Evolutionary conservation across 2,329 filamentous ascomycete species (phyloP).

Genomic region (Sclerotinia borealis): DNA sequence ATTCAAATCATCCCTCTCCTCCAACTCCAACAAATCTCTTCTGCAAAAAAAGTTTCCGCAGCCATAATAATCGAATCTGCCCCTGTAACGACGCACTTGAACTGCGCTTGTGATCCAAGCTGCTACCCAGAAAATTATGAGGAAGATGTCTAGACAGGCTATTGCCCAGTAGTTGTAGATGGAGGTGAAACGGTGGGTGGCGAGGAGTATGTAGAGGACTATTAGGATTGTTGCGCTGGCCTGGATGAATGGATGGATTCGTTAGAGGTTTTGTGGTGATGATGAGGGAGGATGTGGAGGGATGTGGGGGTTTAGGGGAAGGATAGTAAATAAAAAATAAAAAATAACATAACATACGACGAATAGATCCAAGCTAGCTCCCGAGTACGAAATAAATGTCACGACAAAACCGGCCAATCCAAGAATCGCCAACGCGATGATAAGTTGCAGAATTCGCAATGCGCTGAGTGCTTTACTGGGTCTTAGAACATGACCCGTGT

Average conservation of each 20-base stretch:
- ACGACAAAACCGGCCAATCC: slow-evolving; percentile 7
- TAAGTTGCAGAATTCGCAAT: neutral
- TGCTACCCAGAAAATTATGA: slow-evolving; percentile 4
- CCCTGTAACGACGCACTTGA: neutral
- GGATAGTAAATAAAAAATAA: too few relatives aligned
- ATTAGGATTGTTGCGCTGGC: slow-evolving; percentile 6
- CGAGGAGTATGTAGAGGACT: slow-evolving; percentile 3
- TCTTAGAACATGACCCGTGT: neutral
- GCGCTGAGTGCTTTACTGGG: neutral
- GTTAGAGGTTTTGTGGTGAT: neutral
- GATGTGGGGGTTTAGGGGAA: neutral
- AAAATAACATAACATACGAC: slow-evolving; percentile 7
- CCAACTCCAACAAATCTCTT: neutral
- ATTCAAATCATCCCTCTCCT: neutral
- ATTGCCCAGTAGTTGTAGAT: slow-evolving; percentile 10
- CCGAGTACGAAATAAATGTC: slow-evolving; percentile 3
- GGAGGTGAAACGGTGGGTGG: neutral
- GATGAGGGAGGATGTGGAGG: neutral
- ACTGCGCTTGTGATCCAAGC: neutral
- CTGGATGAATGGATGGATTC: neutral
- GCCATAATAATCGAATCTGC: neutral
- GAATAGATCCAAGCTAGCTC: slow-evolving; percentile 1
- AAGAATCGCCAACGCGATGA: slow-evolving; percentile 2
- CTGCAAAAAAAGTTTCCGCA: slow-evolving; percentile 1
- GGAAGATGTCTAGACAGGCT: neutral